A percentile compares a stretch with the other conserved stretches of the same genome.
Conservation (phyloP, 768 basidiomycete genomes). For the Russula griseocarnosa region DNA sequence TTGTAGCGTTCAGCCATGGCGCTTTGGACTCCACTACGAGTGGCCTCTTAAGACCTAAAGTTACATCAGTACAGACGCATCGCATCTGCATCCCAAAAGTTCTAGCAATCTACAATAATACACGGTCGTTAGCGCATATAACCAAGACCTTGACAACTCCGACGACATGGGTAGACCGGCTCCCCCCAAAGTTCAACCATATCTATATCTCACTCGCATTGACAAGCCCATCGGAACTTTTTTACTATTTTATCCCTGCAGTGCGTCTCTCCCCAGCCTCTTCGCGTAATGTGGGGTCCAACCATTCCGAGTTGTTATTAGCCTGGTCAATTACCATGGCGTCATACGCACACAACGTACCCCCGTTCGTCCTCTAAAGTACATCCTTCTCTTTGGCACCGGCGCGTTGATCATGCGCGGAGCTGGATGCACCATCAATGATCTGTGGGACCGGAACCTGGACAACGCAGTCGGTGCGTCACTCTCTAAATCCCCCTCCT, state of each 20-base stretch:
- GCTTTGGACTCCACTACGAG: constrained; percentile 8
- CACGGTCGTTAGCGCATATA: not conserved
- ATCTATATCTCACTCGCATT: constrained; percentile 79
- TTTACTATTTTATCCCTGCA: constrained; percentile 89
- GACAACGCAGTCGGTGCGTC: constrained; percentile 85
- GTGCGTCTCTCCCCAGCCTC: constrained; percentile 48
- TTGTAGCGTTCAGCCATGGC: constrained; percentile 1
- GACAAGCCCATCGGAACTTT: constrained; percentile 97
- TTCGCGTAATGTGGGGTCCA: not conserved
- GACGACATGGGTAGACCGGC: constrained; percentile 60
- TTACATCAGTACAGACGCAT: not conserved
- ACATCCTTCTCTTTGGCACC: constrained; percentile 77
- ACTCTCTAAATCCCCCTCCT: not conserved
- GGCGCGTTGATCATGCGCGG: constrained; percentile 96
- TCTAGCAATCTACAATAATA: not conserved
- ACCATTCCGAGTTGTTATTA: constrained; percentile 33
- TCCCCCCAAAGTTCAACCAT: constrained; percentile 66
- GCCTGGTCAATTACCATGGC: constrained; percentile 99
- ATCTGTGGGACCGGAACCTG: constrained; percentile 94
- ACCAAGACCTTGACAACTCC: constrained; percentile 26
- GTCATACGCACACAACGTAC: constrained; percentile 69
- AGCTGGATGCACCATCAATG: constrained; percentile 98
- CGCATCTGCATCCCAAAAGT: not conserved
- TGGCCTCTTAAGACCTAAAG: not conserved
- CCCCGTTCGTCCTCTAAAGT: constrained; percentile 63